Percentiles rank a stretch among this genome's conserved stretches.
These are phyloP conservation scores for Pyrenophora tritici-repentis DNA, from an alignment of 2,329 filamentous ascomycete genomes.

Conservation along the genomic window DNA sequence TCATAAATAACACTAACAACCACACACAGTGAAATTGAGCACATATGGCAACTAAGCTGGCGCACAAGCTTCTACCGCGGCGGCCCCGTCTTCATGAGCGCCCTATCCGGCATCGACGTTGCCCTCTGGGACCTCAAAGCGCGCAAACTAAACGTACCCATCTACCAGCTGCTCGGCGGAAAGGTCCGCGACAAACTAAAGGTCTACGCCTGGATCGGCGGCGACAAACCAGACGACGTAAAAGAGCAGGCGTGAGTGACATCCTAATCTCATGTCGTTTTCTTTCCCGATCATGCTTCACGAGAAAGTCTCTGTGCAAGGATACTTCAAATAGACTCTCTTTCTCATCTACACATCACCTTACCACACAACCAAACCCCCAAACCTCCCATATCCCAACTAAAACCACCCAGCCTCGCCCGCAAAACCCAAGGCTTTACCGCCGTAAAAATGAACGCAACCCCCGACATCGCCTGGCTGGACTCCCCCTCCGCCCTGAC, in stretches of 20 bases:
- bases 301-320: too few species aligned
- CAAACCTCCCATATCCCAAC: neutral
- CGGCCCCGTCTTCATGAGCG: slow-evolving; percentile 80
- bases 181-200: slow-evolving; percentile 72
- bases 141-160: slow-evolving; percentile 66
- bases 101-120: slow-evolving; percentile 77
- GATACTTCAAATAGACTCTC: too few species aligned
- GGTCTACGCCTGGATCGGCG: slow-evolving; percentile 80
- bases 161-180: slow-evolving; percentile 75
- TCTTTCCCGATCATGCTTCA: too few species aligned
- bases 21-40: slow-evolving; percentile 69
- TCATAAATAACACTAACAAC: too few species aligned
- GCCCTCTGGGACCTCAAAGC: slow-evolving; percentile 80
- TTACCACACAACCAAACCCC: too few species aligned
- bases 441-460: slow-evolving; percentile 79
- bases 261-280: too few species aligned
- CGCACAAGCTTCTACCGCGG: slow-evolving; percentile 74
- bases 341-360: too few species aligned
- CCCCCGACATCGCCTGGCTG: slow-evolving; percentile 75
- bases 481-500: slow-evolving; percentile 71
- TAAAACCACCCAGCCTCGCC: slow-evolving; percentile 51
- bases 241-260: slow-evolving; percentile 65
- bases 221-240: slow-evolving; percentile 71
- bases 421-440: slow-evolving; percentile 67
- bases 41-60: slow-evolving; percentile 78